These are phyloP conservation scores for Mycena olivaceomarginata DNA, from an alignment of 768 basidiomycete species.

Conservation along the genomic window DNA sequence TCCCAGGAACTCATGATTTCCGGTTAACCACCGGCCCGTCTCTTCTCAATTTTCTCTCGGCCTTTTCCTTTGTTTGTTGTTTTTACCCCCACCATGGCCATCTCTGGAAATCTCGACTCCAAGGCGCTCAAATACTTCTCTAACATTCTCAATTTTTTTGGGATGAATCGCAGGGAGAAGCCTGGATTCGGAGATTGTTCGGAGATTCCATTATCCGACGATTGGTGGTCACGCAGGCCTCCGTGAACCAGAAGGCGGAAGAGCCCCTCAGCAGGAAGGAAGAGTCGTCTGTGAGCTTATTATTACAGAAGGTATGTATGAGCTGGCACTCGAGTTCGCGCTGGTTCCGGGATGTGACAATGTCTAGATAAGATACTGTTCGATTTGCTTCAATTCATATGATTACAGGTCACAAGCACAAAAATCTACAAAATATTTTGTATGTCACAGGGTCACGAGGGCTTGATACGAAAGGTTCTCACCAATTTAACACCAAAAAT, in stretches of 20 bases:
- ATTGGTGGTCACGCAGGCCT: conserved; percentile 61
- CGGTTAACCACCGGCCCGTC: too few relatives aligned
- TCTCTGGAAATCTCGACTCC: conserved; percentile 50
- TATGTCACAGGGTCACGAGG: too few relatives aligned
- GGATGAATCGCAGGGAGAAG: not conserved
- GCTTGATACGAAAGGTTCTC: too few relatives aligned
- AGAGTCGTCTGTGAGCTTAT: conserved; percentile 66
- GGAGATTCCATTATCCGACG: conserved; percentile 46
- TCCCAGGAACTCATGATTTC: too few relatives aligned
- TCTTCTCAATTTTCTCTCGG: too few relatives aligned
- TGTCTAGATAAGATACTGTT: too few relatives aligned
- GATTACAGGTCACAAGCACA: too few relatives aligned
- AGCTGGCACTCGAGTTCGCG: not conserved
- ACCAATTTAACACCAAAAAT: too few relatives aligned
- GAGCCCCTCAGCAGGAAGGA: conserved; percentile 66
- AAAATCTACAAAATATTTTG: too few relatives aligned
- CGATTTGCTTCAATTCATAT: too few relatives aligned
- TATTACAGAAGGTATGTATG: conserved; percentile 63
- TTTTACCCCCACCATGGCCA: conserved; percentile 6
- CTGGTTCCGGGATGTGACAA: too few relatives aligned
- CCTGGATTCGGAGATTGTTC: too few relatives aligned
- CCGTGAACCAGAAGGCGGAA: conserved; percentile 64
- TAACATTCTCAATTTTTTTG: conserved; percentile 19
- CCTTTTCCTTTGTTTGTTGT: not conserved
- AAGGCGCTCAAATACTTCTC: conserved; percentile 47